A percentile compares a stretch with the other conserved stretches of the same genome.
phyloP scores from a whole-genome alignment of 306 rosid genomes.

The Sesbania bispinosa region DNA sequence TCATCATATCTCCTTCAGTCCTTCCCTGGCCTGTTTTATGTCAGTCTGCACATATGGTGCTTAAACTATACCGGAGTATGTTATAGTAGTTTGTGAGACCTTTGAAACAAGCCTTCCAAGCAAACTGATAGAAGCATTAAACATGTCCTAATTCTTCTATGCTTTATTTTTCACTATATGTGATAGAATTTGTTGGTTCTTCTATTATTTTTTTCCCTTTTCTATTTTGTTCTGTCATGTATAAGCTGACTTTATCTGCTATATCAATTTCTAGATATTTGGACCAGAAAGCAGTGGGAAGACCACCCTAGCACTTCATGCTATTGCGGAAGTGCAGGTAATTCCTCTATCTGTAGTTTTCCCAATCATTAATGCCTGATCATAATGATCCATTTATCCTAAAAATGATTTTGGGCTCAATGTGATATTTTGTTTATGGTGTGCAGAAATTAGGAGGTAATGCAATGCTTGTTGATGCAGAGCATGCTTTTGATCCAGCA shows the following conservation, averaged over 20 bases:
- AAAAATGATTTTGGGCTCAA: conserved; percentile 20
- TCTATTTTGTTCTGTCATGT: not conserved
- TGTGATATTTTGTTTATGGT: conserved; percentile 27
- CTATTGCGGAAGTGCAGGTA: conserved; percentile 98
- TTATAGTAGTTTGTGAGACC: not conserved
- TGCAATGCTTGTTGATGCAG: conserved; percentile 99
- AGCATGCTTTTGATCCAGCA: conserved; percentile 98
- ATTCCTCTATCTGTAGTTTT: conserved; percentile 21
- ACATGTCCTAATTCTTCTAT: not conserved
- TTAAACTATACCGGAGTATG: not conserved
- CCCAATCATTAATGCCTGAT: not conserved
- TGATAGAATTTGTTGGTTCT: not conserved
- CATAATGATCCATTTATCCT: not conserved
- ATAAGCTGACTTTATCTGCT: conserved; percentile 17
- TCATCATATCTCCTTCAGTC: no score
- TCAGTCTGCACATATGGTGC: not conserved
- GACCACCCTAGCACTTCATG: conserved; percentile 97
- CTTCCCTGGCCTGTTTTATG: no score
- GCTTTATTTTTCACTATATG: not conserved
- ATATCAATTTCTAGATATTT: conserved; percentile 57
- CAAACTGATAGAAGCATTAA: not conserved
- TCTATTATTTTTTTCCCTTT: not conserved
- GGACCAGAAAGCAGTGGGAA: conserved; percentile 99
- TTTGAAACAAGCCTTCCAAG: not conserved
- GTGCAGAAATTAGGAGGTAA: conserved; percentile 94